Base-by-base conservation (phyloP, 2,329 filamentous ascomycete genomes). In the Metarhizium anisopliae region DNA sequence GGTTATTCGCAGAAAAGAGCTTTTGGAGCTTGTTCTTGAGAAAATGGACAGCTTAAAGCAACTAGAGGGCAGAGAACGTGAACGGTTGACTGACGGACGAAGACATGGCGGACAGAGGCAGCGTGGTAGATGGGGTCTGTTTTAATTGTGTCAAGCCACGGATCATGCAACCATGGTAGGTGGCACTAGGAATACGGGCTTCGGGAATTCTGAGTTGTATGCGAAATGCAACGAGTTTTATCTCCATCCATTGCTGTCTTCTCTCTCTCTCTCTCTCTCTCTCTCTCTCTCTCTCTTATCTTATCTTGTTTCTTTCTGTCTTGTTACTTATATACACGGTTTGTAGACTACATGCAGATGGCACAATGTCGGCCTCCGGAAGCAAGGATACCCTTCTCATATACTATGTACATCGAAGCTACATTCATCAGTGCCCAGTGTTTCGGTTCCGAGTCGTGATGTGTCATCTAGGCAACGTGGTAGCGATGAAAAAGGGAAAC, bases 41-140 rank as follows among this genome's bases (percentile, higher is more conserved):
- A 97, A 99, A 79, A 97, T 99, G 83, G 92, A 97, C 69, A 87
- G 89, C 56, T 73, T 99, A 64, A 80, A 89, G 57, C 87, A 92
- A 65, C 76, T 99, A 8, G 92, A 97, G 66, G 86, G 86, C 10
- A 77, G 87, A 54, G 86, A 87, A 61, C 83, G 84, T 66, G 77
- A 83, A 35, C 74, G 76, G 20, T 67, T 64, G 52, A 59, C 56
- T 8, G 35, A 56, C 8, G 54, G 51, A 16, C 55, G 59, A 36
- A 60, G 63, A 36, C 59, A 60, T 51, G 66, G 68, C 29, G 55
- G 56, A 25, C 68, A 69, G 49, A 76, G 75, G 62, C 72, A 74
- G 58, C 70, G 74, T 18, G 72, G 74, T 20, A 71, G 76, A 52
- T 80, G 77, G 77, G 76, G 77, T 4, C 63, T 80, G 51, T 80